Conservation (phyloP, 2,329 filamentous ascomycete species). For the Cercospora zeina region DNA sequence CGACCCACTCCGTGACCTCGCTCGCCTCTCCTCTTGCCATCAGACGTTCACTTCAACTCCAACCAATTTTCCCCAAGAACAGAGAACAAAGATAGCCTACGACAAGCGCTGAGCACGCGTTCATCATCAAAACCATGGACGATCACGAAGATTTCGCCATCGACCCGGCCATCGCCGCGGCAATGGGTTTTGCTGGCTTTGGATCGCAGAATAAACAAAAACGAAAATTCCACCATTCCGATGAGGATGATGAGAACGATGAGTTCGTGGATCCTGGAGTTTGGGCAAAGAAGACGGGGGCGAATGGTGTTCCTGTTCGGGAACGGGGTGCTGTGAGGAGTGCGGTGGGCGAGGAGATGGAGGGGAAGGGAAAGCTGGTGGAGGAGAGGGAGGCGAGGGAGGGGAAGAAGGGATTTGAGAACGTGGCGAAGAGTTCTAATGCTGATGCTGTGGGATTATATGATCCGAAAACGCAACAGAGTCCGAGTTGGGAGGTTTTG, state of each 20-base stretch:
- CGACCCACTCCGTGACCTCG: neutral
- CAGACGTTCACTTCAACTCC: conserved; percentile 6
- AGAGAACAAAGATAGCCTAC: neutral
- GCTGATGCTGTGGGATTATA: neutral
- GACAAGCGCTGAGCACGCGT: too few relatives aligned
- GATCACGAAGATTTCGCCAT: conserved; percentile 43
- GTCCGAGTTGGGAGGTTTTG: conserved; percentile 42
- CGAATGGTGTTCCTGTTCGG: conserved; percentile 34
- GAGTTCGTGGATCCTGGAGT: conserved; percentile 45
- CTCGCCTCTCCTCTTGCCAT: neutral
- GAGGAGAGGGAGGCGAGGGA: too few relatives aligned
- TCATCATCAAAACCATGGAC: conserved; percentile 27
- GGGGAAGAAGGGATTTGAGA: neutral
- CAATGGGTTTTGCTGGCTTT: conserved; percentile 74
- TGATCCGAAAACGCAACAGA: conserved; percentile 16
- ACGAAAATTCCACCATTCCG: conserved; percentile 66
- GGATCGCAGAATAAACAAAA: conserved; percentile 66
- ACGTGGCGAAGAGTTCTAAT: neutral
- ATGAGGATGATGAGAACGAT: conserved; percentile 49
- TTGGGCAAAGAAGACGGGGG: conserved; percentile 39
- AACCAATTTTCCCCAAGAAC: neutral
- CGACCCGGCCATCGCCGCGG: conserved; percentile 61
- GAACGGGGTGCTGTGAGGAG: neutral
- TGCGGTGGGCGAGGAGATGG: neutral
- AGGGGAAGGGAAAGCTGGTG: neutral